Evolutionary conservation across 371 early-diverging fungal genomes (phyloP), one percentile per base, ranked within the genome.

Genomic region (Mucor plumbeus): DNA sequence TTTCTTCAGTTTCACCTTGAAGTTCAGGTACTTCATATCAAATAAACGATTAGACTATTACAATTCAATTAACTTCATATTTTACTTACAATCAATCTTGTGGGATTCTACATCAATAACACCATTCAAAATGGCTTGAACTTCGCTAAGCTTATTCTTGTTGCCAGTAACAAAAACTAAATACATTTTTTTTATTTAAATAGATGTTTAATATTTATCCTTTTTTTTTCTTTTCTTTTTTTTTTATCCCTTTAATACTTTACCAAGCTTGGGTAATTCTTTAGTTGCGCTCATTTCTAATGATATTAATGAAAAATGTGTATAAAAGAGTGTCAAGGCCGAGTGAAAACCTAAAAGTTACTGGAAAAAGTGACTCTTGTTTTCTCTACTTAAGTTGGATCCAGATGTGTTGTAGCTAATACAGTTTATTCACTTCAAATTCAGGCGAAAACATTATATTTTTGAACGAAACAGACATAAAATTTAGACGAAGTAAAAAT

Each of bases 81-180:
- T 8, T 53, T 53, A 85, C 85, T 67, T 85, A 90, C 91, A 83
- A 71, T 98, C 96, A 10, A 95, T 73, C 19, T 85, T 88, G 63
- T 86, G 87, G 39, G 85, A 85, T 41, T 82, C 84, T 35, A 96
- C 83, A 53, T 87, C 87, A 55, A 92, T 84, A 19, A 84, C 76
- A 50, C 83, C 82, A 15, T 80, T 74, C 39, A 98, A 85, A 62
- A 97, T 95, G 35, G 83, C 86, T 62, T 91, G 93, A 36, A 96
- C 96, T 75, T 98, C 98, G 14, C 72, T 72, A 59, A 97, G 85
- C 79, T 98, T 98, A 81, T 98, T 95, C 72, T 90, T 89, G 86
- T 98, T 98, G 69, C 98, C 97, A 10, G 84, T 81, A 38, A 84
- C 84, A 71, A 84, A 84, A 19, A 80, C 84, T 84, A 33, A n/a